Evolutionary conservation across 1,284 basidiomycete species (phyloP).

Genomic region (Xerocomus amazonicus): DNA sequence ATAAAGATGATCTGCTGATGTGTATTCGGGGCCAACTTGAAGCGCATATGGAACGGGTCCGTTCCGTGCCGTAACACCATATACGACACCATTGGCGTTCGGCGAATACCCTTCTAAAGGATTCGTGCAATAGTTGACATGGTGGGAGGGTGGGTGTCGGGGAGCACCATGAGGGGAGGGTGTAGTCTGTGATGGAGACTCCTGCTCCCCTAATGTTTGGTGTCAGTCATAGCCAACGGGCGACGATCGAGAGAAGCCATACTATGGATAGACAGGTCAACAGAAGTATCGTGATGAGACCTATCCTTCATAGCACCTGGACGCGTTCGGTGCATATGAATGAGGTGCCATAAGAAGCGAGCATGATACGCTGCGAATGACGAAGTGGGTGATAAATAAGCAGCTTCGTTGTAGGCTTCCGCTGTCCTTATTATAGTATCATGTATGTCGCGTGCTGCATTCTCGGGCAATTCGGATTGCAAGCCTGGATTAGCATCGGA

Average conservation of each 20-base stretch:
- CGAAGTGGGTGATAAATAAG: slow-evolving; percentile 55
- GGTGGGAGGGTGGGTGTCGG: slow-evolving; percentile 13
- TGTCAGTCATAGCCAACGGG: slow-evolving; percentile 7
- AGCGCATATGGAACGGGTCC: slow-evolving; percentile 18
- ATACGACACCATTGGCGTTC: slow-evolving; percentile 18
- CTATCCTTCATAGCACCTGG: slow-evolving; percentile 40
- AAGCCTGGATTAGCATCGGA: slow-evolving; percentile 48
- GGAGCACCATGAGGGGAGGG: slow-evolving; percentile 23
- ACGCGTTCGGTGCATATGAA: slow-evolving; percentile 55
- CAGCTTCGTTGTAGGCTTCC: slow-evolving; percentile 70
- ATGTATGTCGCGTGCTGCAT: slow-evolving; percentile 60
- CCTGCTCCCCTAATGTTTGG: slow-evolving; percentile 19
- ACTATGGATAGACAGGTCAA: slow-evolving; percentile 54
- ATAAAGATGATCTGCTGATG: slow-evolving; percentile 58
- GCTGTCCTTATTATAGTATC: slow-evolving; percentile 61
- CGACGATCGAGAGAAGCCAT: slow-evolving; percentile 1
- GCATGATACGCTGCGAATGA: slow-evolving; percentile 66
- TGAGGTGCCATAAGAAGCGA: slow-evolving; percentile 68
- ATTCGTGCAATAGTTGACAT: slow-evolving; percentile 16
- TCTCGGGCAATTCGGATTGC: slow-evolving; percentile 50
- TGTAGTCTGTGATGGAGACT: slow-evolving; percentile 21
- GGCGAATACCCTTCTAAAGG: slow-evolving; percentile 21
- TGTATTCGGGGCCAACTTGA: slow-evolving; percentile 20
- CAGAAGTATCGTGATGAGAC: slow-evolving; percentile 31
- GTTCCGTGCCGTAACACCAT: slow-evolving; percentile 12